These are phyloP conservation scores for Durusdinium trenchii DNA, from an alignment of 73 alveolate species.

Conservation along the genomic window DNA sequence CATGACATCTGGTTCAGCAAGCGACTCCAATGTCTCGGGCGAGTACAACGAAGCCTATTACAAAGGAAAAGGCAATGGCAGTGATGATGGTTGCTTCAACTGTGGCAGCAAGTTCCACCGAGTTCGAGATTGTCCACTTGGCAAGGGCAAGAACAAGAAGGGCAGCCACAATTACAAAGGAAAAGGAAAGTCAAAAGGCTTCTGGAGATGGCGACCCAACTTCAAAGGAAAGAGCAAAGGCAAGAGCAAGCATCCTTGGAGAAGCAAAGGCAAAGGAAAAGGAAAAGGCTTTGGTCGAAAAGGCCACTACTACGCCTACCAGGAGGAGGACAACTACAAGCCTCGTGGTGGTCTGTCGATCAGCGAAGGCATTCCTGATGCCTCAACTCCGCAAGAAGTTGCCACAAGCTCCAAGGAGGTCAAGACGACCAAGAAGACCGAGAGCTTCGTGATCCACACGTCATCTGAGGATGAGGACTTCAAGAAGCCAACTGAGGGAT, in stretches of 20 bases:
- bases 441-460: not conserved
- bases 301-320: not conserved
- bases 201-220: not conserved
- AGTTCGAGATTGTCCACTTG: not conserved
- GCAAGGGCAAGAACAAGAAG: not conserved
- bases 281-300: not conserved
- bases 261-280: conserved; percentile 2
- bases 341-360: not conserved
- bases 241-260: not conserved
- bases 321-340: no score
- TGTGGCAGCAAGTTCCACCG: conserved; percentile 9
- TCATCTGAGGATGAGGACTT: not conserved
- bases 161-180: not conserved
- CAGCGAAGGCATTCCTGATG: not conserved
- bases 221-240: not conserved
- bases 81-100: not conserved
- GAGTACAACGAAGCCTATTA: no score
- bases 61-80: no score
- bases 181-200: not conserved
- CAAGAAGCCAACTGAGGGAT: not conserved
- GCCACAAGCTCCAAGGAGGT: not conserved
- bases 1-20: not conserved
- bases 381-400: no score
- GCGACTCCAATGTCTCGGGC: no score
- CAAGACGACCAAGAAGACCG: not conserved